Evolutionary conservation across 306 rosid genomes (phyloP), one percentile per base, ranked within the genome.

Genomic region (Pyrus bretschneideri): DNA sequence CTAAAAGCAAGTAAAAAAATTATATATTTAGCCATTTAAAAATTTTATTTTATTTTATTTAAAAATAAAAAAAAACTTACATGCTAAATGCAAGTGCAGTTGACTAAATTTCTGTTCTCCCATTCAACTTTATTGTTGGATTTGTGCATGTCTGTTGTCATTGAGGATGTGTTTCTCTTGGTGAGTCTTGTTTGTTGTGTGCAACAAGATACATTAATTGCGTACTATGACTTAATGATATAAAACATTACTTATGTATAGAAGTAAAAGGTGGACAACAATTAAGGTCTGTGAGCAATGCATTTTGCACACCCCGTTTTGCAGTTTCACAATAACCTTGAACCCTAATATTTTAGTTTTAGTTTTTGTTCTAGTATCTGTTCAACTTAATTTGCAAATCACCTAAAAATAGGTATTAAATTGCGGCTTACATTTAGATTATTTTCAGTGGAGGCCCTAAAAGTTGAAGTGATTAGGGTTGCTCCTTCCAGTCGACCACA

Each of bases 391-490:
- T 17, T 49, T 49, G 54, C 62, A 22, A 54, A 27, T 67, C 23
- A 19, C 59, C 21, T 58, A 67, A 7, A 69, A 70, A 25, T 73
- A 11, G 10, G 44, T 17, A 45, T 69, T 49, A 49, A 17, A 30
- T 75, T 12, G 13, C 9, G 44, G n/a, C 60, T 62, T 30, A 67
- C 17, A n/a, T 71, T 67, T 44, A n/a, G 30, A 55, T 55, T 70
- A 11, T 59, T 76, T 38, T 51, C 79, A 83, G 87, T 69, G 66
- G 76, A 69, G 57, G 71, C 67, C 44, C 67, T 85, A 74, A 90
- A 87, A 79, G 78, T 84, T 45, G 83, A 74, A 76, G 82, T 82
- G 61, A 46, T 86, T 72, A 87, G 72, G 82, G 72, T 83, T 52
- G 76, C 82, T 72, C 77, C 83, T 70, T 85, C 87, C 18, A 76